A percentile compares a stretch with the other conserved stretches of the same genome.
Conservation (phyloP, 2,329 filamentous ascomycete genomes). For the Emergomyces africanus region DNA sequence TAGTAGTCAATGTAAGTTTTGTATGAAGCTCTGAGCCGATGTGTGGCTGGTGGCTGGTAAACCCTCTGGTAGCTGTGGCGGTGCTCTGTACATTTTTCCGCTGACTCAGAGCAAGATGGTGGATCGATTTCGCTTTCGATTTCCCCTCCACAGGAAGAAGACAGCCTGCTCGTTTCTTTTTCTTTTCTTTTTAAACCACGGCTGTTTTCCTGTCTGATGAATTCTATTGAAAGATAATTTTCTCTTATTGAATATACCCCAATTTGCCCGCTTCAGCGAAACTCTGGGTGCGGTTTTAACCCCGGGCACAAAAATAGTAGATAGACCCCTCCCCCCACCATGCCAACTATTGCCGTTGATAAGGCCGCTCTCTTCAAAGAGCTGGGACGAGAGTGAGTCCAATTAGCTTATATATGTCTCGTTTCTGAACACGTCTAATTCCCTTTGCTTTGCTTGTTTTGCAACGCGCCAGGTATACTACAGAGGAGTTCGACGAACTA, state of each 20-base stretch:
- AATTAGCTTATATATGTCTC: slow-evolving; percentile 15
- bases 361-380: slow-evolving; percentile 93
- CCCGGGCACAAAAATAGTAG: not conserved
- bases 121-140: not conserved
- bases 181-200: not conserved
- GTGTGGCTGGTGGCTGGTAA: slow-evolving; percentile 3
- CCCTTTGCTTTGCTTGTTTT: not conserved
- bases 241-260: not conserved
- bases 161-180: not conserved
- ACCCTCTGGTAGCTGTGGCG: not conserved
- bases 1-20: too few species aligned
- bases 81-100: not conserved
- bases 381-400: slow-evolving; percentile 68
- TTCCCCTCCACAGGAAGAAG: not conserved
- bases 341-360: slow-evolving; percentile 96
- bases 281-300: too few species aligned
- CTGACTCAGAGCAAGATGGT: not conserved
- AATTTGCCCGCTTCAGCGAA: not conserved
- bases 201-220: not conserved
- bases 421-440: slow-evolving; percentile 6
- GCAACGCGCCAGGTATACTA: slow-evolving; percentile 54
- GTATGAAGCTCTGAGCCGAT: not conserved
- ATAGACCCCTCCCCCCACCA: slow-evolving; percentile 34
- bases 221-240: not conserved
- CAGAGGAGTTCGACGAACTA: slow-evolving; percentile 88